phyloP scores from a whole-genome alignment of 129 eudicot genomes.

The Lactuca saligna region DNA sequence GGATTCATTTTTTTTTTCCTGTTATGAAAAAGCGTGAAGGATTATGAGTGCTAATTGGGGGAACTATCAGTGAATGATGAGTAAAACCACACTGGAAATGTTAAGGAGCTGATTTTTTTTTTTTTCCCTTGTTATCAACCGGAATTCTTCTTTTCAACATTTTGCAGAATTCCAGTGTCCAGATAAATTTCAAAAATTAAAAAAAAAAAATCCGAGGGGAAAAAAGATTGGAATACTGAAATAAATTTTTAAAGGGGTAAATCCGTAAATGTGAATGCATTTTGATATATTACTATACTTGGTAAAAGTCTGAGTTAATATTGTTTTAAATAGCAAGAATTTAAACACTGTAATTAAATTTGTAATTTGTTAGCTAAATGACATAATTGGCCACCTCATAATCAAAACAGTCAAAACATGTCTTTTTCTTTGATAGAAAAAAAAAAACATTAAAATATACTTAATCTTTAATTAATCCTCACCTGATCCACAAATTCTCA shows the following conservation, averaged over 20 bases:
- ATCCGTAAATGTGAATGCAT: background rate
- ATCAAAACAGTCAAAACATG: background rate
- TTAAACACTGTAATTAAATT: background rate
- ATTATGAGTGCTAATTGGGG: background rate
- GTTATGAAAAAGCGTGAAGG: background rate
- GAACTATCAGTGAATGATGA: no score
- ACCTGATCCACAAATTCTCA: conserved; percentile 11
- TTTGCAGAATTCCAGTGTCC: background rate
- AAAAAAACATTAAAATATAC: background rate
- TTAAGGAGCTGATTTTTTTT: background rate
- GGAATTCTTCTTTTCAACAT: background rate
- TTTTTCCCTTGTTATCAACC: background rate
- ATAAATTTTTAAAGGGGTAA: background rate
- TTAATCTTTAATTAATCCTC: background rate
- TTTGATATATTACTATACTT: background rate
- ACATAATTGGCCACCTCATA: background rate
- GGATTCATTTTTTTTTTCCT: background rate
- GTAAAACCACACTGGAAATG: background rate
- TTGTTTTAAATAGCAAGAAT: background rate
- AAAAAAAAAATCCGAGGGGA: background rate
- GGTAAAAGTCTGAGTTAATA: conserved; percentile 11
- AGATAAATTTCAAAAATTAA: background rate
- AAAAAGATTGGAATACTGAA: background rate
- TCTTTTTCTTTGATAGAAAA: background rate
- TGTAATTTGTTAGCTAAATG: background rate